Evolutionary conservation across 768 basidiomycete species (phyloP).

Genomic region (Amanita thiersii): DNA sequence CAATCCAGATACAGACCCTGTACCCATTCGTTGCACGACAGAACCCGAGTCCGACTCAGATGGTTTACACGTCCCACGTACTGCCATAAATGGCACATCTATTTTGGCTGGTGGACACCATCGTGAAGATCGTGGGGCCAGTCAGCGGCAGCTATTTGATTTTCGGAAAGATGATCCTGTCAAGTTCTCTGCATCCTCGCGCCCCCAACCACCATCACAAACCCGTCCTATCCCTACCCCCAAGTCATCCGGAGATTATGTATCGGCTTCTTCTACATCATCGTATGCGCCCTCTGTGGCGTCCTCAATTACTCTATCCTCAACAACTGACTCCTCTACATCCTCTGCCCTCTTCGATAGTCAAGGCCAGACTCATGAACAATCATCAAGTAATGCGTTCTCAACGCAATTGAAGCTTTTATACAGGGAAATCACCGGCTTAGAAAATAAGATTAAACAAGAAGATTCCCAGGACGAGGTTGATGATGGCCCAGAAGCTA

Average conservation of each 20-base stretch:
- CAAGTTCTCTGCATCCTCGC: conserved; percentile 62
- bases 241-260: conserved; percentile 59
- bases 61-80: conserved; percentile 26
- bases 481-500: conserved; percentile 36
- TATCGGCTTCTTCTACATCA: conserved; percentile 69
- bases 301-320: conserved; percentile 72
- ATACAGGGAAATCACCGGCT: conserved; percentile 72
- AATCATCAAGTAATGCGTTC: conserved; percentile 58
- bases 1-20: conserved; percentile 65
- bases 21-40: conserved; percentile 49
- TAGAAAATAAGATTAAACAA: conserved; percentile 69
- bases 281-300: conserved; percentile 64
- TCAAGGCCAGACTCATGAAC: conserved; percentile 35
- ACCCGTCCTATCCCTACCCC: conserved; percentile 42
- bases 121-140: conserved; percentile 23
- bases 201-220: conserved; percentile 27
- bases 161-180: conserved; percentile 88
- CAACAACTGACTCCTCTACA: conserved; percentile 71
- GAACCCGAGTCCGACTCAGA: conserved; percentile 63
- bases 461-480: conserved; percentile 50
- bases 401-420: conserved; percentile 71
- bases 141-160: conserved; percentile 67
- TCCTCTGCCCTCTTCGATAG: conserved; percentile 65
- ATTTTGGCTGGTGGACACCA: conserved; percentile 15
- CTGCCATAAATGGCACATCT: conserved; percentile 12